Conservation (phyloP, 768 basidiomycete species). For the Mycena vitilis region DNA sequence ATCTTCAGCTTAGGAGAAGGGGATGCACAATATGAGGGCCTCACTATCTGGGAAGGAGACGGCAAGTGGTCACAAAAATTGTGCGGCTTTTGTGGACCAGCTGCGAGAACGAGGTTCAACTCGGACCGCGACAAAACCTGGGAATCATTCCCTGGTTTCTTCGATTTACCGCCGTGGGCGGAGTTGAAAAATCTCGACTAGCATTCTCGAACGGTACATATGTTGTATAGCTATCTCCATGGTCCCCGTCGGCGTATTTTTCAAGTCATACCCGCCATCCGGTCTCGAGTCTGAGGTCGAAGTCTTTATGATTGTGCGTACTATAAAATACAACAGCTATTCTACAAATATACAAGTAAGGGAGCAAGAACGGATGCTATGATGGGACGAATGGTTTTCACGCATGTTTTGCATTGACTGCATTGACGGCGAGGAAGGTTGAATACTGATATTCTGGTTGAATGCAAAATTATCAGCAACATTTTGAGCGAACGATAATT, state of each 20-base stretch:
- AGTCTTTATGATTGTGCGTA: no score
- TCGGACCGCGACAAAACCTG: not conserved
- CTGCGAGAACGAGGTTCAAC: not conserved
- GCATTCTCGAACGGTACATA: not conserved
- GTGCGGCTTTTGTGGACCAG: not conserved
- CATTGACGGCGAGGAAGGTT: not conserved
- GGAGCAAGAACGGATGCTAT: not conserved
- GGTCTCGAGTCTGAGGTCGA: not conserved
- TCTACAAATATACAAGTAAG: not conserved
- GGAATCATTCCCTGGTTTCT: slow-evolving; percentile 22
- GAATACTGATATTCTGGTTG: not conserved
- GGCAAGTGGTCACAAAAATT: not conserved
- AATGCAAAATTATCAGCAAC: not conserved
- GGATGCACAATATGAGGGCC: not conserved
- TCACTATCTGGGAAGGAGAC: not conserved
- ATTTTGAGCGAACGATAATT: not conserved
- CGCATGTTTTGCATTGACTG: no score
- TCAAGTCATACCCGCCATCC: no score
- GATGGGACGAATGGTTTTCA: no score
- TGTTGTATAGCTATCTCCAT: no score
- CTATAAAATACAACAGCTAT: not conserved
- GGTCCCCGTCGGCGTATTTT: no score
- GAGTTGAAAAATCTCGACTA: slow-evolving; percentile 22
- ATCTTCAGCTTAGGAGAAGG: not conserved
- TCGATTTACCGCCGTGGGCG: slow-evolving; percentile 19